phyloP scores from a whole-genome alignment of 495 filamentous ascomycete species.

The Aspergillus homomorphus region DNA sequence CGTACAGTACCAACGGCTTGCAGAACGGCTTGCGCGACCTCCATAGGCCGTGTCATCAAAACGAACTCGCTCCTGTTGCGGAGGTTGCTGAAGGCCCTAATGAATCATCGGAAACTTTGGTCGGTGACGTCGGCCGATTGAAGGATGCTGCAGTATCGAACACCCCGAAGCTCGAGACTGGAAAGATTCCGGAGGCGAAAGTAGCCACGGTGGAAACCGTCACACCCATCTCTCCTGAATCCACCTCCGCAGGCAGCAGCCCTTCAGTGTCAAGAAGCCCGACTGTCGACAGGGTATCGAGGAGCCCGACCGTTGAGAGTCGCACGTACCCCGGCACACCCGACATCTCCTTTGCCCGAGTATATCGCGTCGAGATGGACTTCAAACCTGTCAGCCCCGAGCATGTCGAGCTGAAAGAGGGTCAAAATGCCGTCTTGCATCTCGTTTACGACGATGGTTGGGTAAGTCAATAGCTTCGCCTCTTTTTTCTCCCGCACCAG shows the following conservation, averaged over 20 bases:
- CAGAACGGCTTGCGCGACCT: constrained; percentile 1
- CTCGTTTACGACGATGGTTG: constrained; percentile 6
- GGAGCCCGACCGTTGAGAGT: neutral
- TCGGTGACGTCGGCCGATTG: neutral
- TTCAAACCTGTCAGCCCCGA: constrained; percentile 1
- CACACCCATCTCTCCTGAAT: neutral
- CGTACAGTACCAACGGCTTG: neutral
- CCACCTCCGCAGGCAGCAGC: neutral
- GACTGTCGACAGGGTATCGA: neutral
- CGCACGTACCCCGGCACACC: neutral
- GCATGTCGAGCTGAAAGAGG: constrained; percentile 5
- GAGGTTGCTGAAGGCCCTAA: neutral
- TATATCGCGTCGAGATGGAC: constrained; percentile 1
- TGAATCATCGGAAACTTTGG: neutral
- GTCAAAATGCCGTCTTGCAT: constrained; percentile 1
- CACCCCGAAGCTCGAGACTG: neutral
- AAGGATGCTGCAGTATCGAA: neutral
- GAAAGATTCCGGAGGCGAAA: constrained; percentile 1
- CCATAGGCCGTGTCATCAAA: neutral
- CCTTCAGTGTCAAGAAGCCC: neutral
- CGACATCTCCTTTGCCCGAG: neutral
- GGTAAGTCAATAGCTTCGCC: neutral
- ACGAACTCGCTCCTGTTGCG: neutral
- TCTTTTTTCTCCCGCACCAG: neutral
- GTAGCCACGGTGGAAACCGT: neutral